phyloP scores from a whole-genome alignment of 2,329 filamentous ascomycete species.

The Phialemoniopsis sp. region DNA sequence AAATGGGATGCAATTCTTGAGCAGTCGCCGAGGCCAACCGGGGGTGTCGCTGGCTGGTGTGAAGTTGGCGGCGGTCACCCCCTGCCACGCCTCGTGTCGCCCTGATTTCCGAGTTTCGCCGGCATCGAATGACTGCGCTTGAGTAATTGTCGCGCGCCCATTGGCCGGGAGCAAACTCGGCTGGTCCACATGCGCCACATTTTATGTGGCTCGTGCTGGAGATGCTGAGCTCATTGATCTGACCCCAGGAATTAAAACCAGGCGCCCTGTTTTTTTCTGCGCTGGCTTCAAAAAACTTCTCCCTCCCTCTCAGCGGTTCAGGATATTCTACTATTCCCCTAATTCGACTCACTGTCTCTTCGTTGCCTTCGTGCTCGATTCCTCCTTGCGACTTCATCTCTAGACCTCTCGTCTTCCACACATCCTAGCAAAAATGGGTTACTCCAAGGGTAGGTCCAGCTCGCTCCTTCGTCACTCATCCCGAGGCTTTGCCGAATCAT shows the following conservation, averaged over 20 bases:
- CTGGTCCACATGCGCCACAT: slow-evolving; percentile 5
- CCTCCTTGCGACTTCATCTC: slow-evolving; percentile 8
- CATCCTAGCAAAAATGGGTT: slow-evolving; percentile 31
- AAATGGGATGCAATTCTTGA: no score
- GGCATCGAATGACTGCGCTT: no score
- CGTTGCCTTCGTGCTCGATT: neutral
- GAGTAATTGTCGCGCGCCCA: slow-evolving; percentile 3
- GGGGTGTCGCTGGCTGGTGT: no score
- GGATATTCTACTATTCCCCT: neutral
- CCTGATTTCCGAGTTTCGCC: no score
- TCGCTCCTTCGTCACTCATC: neutral
- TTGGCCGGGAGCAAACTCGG: slow-evolving; percentile 6
- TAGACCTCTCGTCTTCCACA: slow-evolving; percentile 13
- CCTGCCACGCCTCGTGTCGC: no score
- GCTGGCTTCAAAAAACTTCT: slow-evolving; percentile 3
- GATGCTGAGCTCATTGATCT: slow-evolving; percentile 7
- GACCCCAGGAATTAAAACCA: no score
- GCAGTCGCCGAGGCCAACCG: no score
- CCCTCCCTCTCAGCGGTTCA: neutral
- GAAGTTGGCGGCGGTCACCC: no score
- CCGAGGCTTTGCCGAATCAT: no score
- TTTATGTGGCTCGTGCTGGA: slow-evolving; percentile 2
- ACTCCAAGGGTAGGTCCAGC: slow-evolving; percentile 35
- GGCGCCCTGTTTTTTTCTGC: slow-evolving; percentile 1
- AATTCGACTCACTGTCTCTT: neutral